Evolutionary conservation across 129 eudicot genomes (phyloP), one percentile per base, ranked within the genome.

Genomic region (Kitagawia praeruptora): DNA sequence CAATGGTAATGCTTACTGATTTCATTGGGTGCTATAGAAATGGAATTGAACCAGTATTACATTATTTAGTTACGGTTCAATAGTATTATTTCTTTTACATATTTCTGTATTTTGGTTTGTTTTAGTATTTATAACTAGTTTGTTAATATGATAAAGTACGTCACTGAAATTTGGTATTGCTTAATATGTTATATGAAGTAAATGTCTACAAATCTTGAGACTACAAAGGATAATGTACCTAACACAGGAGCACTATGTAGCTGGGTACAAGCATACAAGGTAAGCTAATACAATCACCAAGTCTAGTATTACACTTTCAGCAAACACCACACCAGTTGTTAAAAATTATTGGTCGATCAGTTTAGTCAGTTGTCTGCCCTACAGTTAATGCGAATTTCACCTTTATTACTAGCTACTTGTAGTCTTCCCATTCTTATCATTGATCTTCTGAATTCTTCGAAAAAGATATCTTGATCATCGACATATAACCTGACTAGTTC

Each of bases 391-490:
- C 92, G 87, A 82, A 90, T 89, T 78, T 93, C 92, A 18, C 96
- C 96, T 27, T 78, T 76, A 27, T 37, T 83, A 6, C 85, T 87
- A 4, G 85, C 77, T n/a, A 77, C 38, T 42, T 70, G 83, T 63
- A 93, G 56, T 75, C 91, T 86, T 38, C 98, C 89, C 96, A 89
- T 87, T 77, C 63, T 88, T 61, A 90, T 64, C 96, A 90, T 93
- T n/a, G 98, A 78, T 70, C 58, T 88, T 14, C 80, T 84, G 11
- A 93, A n/a, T n/a, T n/a, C n/a, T n/a, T n/a, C n/a, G n/a, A n/a
- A n/a, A n/a, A n/a, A n/a, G n/a, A n/a, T n/a, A n/a, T n/a, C n/a
- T n/a, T n/a, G n/a, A n/a, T n/a, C n/a, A n/a, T n/a, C n/a, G n/a
- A n/a, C n/a, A n/a, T n/a, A n/a, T n/a, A n/a, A n/a, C n/a, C n/a